These are phyloP conservation scores for Thyridium curvatum DNA, from an alignment of 2,329 filamentous ascomycete species.

Conservation along the genomic window DNA sequence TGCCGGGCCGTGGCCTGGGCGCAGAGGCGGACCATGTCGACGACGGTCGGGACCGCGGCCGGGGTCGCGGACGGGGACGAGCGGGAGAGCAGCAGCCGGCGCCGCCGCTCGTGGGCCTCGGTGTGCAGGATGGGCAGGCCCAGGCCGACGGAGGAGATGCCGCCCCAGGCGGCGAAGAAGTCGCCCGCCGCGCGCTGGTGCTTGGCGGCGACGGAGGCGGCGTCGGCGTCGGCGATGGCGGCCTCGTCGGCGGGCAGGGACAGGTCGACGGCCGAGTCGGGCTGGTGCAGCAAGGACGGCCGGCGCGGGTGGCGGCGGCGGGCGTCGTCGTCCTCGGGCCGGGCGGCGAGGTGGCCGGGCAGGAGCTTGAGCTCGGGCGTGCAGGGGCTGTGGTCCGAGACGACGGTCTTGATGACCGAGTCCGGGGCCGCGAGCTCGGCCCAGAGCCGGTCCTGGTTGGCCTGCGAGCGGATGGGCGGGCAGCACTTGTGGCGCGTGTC, in stretches of 20 bases:
- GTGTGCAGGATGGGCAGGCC: slow-evolving; percentile 89
- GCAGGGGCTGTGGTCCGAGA: slow-evolving; percentile 94
- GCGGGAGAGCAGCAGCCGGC: no score
- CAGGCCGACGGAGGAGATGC: slow-evolving; percentile 88
- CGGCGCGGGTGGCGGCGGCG: slow-evolving; percentile 6
- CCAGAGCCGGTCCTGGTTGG: slow-evolving; percentile 85
- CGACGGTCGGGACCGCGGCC: slow-evolving; percentile 43
- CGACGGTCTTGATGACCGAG: slow-evolving; percentile 83
- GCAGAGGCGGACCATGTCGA: slow-evolving; percentile 82
- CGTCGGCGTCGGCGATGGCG: slow-evolving; percentile 21
- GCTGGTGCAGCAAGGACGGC: slow-evolving; percentile 30
- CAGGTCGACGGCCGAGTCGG: slow-evolving; percentile 49
- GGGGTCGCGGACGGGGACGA: slow-evolving; percentile 27
- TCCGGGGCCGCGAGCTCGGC: slow-evolving; percentile 62
- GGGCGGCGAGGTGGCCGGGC: slow-evolving; percentile 54
- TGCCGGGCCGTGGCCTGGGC: slow-evolving; percentile 81
- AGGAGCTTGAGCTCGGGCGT: slow-evolving; percentile 91
- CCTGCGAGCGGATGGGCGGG: slow-evolving; percentile 75
- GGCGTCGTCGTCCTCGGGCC: slow-evolving; percentile 11
- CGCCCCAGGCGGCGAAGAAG: slow-evolving; percentile 95
- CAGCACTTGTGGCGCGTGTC: slow-evolving; percentile 95
- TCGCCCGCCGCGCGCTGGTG: slow-evolving; percentile 52
- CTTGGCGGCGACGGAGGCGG: slow-evolving; percentile 26
- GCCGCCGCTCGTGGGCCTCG: slow-evolving; percentile 58
- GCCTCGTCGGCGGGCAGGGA: slow-evolving; percentile 21